A percentile compares a stretch with the other conserved stretches of the same genome.
Evolutionary conservation across 2,329 filamentous ascomycete species (phyloP).

Genomic region (Calonectria fujianensis): DNA sequence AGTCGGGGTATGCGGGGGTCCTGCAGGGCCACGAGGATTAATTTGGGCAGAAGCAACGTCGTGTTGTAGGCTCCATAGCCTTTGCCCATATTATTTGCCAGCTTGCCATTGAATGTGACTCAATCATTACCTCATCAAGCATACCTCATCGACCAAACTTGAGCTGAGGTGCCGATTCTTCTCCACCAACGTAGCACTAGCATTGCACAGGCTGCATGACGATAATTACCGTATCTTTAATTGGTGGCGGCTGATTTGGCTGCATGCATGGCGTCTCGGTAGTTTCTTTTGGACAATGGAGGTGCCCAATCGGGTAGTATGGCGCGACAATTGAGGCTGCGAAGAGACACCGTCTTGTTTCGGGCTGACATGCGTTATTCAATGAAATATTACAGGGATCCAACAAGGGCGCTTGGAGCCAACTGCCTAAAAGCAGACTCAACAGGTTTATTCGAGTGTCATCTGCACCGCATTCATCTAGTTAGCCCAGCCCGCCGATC

Average conservation of each 20-base stretch:
- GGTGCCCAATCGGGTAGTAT: neutral
- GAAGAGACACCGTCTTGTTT: neutral
- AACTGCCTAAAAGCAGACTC: neutral
- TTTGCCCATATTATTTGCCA: neutral
- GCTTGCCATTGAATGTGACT: neutral
- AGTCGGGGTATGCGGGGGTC: neutral
- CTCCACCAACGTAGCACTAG: neutral
- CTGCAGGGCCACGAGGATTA: neutral
- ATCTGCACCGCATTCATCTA: neutral
- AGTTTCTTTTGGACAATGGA: neutral
- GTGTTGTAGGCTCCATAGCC: neutral
- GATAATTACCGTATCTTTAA: neutral
- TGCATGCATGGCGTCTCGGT: neutral
- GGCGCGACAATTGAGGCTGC: neutral
- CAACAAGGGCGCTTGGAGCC: neutral
- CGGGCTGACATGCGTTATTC: neutral
- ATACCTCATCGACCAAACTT: neutral
- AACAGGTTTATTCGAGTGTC: neutral
- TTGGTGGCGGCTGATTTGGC: neutral
- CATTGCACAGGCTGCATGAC: neutral
- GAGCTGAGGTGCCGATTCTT: neutral
- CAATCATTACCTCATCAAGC: neutral
- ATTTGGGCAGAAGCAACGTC: neutral
- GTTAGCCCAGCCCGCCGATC: neutral
- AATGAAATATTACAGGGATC: neutral